Conservation (phyloP, 2,329 filamentous ascomycete genomes). For the Aschersonia sp. region DNA sequence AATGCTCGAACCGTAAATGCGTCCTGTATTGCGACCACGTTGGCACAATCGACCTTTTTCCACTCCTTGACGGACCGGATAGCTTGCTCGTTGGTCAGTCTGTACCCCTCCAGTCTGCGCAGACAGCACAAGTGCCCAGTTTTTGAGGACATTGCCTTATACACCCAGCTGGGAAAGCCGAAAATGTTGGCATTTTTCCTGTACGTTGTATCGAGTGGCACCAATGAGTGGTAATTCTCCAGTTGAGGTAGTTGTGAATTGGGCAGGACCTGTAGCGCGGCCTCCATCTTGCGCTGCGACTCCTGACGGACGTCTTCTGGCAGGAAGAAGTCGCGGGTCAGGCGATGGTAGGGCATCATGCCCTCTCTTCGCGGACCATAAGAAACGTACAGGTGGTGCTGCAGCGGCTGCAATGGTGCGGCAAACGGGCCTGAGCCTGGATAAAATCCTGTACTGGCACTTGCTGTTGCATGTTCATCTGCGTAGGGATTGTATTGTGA, state of each 20-base stretch:
- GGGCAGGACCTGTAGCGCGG: constrained; percentile 70
- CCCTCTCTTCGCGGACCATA: constrained; percentile 72
- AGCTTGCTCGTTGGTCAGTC: constrained; percentile 76
- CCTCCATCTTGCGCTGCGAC: constrained; percentile 75
- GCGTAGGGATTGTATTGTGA: constrained; percentile 62
- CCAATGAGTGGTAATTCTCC: constrained; percentile 83
- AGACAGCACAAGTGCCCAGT: constrained; percentile 82
- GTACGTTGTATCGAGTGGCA: constrained; percentile 71
- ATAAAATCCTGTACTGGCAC: constrained; percentile 51
- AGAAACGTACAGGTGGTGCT: constrained; percentile 88
- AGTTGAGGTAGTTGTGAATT: constrained; percentile 63
- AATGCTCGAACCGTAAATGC: constrained; percentile 90
- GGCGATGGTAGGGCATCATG: constrained; percentile 70
- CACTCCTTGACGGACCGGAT: constrained; percentile 78
- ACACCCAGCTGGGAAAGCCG: constrained; percentile 84
- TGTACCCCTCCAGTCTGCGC: constrained; percentile 75
- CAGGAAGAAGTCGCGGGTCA: constrained; percentile 83
- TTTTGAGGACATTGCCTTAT: constrained; percentile 82
- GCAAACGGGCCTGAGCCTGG: constrained; percentile 38
- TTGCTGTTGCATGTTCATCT: constrained; percentile 50
- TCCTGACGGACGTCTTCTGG: constrained; percentile 78
- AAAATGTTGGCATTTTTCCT: constrained; percentile 69
- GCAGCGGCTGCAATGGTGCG: constrained; percentile 48
- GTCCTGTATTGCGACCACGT: constrained; percentile 75
- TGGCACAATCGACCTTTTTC: constrained; percentile 71